These are phyloP conservation scores for Hanseniaspora gamundiae DNA, from an alignment of 1,139 yeast species.

Conservation along the genomic window DNA sequence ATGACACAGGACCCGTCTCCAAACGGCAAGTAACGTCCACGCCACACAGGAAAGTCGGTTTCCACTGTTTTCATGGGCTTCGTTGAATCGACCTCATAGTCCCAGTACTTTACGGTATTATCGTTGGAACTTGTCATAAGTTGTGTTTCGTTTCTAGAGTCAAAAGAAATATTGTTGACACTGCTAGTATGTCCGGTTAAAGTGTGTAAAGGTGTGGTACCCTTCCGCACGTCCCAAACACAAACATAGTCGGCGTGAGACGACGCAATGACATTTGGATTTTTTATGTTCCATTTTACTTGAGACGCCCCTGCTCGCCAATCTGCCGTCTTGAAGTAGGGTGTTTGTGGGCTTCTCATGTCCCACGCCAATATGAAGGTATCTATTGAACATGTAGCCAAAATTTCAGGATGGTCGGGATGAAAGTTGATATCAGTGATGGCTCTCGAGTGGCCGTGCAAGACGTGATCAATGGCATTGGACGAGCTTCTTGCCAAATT, in stretches of 20 bases:
- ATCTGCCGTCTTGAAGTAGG: slow-evolving; percentile 72
- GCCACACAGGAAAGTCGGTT: slow-evolving; percentile 75
- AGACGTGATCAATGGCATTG: slow-evolving; percentile 70
- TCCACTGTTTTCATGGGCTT: slow-evolving; percentile 48
- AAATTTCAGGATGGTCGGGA: slow-evolving; percentile 72
- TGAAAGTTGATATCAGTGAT: slow-evolving; percentile 93
- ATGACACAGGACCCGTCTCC: slow-evolving; percentile 85
- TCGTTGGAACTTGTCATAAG: slow-evolving; percentile 81
- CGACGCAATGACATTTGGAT: slow-evolving; percentile 69
- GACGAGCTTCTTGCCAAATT: slow-evolving; percentile 66
- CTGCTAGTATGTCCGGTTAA: slow-evolving; percentile 69
- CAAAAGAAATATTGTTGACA: slow-evolving; percentile 81
- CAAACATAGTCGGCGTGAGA: slow-evolving; percentile 72
- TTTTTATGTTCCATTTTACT: slow-evolving; percentile 80
- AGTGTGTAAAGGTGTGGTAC: slow-evolving; percentile 59
- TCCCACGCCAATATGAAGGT: slow-evolving; percentile 87
- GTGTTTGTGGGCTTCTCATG: slow-evolving; percentile 61
- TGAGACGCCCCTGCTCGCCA: slow-evolving; percentile 94
- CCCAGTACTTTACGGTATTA: slow-evolving; percentile 80
- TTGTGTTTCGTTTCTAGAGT: slow-evolving; percentile 42
- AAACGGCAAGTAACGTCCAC: slow-evolving; percentile 82
- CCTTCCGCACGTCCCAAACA: slow-evolving; percentile 82
- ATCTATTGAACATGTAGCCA: slow-evolving; percentile 91
- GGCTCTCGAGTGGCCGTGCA: slow-evolving; percentile 86
- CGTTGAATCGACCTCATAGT: slow-evolving; percentile 30